Base-by-base conservation (phyloP, 495 filamentous ascomycete species). In the Penicillium angulare region DNA sequence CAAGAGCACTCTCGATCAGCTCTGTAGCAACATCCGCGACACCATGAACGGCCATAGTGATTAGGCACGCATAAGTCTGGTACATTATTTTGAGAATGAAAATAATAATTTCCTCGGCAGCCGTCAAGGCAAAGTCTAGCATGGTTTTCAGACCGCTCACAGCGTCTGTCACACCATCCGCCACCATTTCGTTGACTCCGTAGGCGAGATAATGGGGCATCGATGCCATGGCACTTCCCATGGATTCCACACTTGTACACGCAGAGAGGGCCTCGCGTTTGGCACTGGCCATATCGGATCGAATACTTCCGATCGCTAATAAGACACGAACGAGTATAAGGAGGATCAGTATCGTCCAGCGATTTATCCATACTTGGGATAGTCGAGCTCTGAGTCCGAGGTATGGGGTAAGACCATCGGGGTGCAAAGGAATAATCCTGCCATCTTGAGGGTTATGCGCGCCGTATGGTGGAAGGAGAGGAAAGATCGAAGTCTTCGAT, bases 341-440 rank as follows among this genome's bases (percentile, higher is more conserved):
- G 34, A 95, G 63, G 8, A 98, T 75, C 36, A 98, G 79, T 48
- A 98, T 76, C 33, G 93, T 97, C 95, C 95, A 98, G 70, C 87
- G 79, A 77, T 97, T 97, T 76, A 97, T 86, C 90, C 91, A 96
- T 62, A 90, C 75, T 76, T 98, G 93, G 23, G 93, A 98, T 34
- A 97, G 78, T 51, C 91, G 83, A 50, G 93, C 87, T 54, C 86
- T 84, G 56, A 95, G 79, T 46, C 92, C 93, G 26, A 98, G 86
- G 63, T 97, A 97, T 23, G 93, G 95, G 41, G 90, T 98, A 60
- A 95, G 81, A 51, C 92, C 81, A 66, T 97, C 92, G 27, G 92
- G 85, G 53, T 74, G 64, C 5, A 66, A 50, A 17, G 64, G 60
- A 24, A 65, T 59, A 17, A 66, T 63, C 8, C 57, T 61, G 1